phyloP scores from a whole-genome alignment of 129 eudicot species.

The Flaveria trinervia region DNA sequence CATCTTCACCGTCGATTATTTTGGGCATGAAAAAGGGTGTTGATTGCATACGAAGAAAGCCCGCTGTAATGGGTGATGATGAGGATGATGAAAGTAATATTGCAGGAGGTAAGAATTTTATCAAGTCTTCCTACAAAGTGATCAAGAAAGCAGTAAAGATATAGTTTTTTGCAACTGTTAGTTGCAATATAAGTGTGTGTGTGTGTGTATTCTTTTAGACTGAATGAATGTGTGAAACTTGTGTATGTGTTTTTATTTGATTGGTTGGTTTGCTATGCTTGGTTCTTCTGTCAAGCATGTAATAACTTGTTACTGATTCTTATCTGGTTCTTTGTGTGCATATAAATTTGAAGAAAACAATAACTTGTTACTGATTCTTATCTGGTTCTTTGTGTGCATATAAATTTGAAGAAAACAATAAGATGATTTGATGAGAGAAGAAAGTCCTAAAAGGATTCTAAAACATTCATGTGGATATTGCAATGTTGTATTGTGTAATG shows the following conservation, averaged over 20 bases:
- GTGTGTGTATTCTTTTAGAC: conserved; percentile 26
- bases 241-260: conserved; percentile 31
- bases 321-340: conserved; percentile 37
- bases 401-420: neutral
- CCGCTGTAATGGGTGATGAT: conserved; percentile 59
- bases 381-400: conserved; percentile 27
- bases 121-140: conserved; percentile 66
- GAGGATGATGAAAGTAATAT: conserved; percentile 38
- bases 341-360: conserved; percentile 3
- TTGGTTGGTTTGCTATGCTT: conserved; percentile 22
- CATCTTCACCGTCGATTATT: conserved; percentile 89
- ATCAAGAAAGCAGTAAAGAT: conserved; percentile 78
- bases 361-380: conserved; percentile 49
- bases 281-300: conserved; percentile 37
- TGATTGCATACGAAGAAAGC: conserved; percentile 82
- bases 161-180: conserved; percentile 30
- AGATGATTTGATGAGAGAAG: too few species aligned
- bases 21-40: conserved; percentile 92
- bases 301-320: conserved; percentile 50
- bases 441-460: too few species aligned
- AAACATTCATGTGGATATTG: too few species aligned
- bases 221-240: conserved; percentile 39
- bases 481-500: too few species aligned
- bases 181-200: conserved; percentile 34
- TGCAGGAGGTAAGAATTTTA: conserved; percentile 41